These are phyloP conservation scores for Fraxinus velutina DNA, from an alignment of 305 asterid genomes.

Conservation along the genomic window DNA sequence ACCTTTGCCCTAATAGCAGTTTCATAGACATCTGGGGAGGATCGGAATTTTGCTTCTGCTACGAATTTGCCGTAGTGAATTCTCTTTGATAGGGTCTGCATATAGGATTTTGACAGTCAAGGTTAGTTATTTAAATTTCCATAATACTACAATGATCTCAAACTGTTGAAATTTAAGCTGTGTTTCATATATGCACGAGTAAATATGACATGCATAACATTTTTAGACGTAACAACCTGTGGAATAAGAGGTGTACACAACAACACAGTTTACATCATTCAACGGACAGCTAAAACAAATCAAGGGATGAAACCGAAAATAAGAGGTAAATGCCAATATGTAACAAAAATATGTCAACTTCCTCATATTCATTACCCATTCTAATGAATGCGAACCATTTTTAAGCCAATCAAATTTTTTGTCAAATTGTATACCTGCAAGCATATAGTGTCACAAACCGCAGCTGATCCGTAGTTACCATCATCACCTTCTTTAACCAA, in stretches of 20 bases:
- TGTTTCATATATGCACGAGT: background rate
- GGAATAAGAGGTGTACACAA: background rate
- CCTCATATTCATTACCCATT: too few relatives aligned
- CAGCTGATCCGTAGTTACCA: too few relatives aligned
- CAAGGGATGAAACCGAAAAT: too few relatives aligned
- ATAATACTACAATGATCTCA: background rate
- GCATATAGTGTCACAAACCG: too few relatives aligned
- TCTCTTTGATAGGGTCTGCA: slow-evolving; percentile 76
- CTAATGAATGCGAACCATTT: too few relatives aligned
- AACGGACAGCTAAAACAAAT: too few relatives aligned
- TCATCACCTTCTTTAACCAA: too few relatives aligned
- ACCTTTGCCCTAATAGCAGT: slow-evolving; percentile 44
- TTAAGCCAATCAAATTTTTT: too few relatives aligned
- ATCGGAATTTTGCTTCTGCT: slow-evolving; percentile 78
- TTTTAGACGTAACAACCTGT: background rate
- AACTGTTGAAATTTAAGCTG: background rate
- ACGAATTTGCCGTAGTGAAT: slow-evolving; percentile 91
- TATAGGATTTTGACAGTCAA: background rate
- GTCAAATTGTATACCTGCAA: too few relatives aligned
- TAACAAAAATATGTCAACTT: too few relatives aligned
- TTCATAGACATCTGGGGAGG: slow-evolving; percentile 56
- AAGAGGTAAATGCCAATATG: too few relatives aligned
- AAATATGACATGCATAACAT: background rate
- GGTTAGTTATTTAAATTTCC: background rate
- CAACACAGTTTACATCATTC: too few relatives aligned